Evolutionary conservation across 2,329 filamentous ascomycete genomes (phyloP).

Genomic region (Coniochaeta sp.): DNA sequence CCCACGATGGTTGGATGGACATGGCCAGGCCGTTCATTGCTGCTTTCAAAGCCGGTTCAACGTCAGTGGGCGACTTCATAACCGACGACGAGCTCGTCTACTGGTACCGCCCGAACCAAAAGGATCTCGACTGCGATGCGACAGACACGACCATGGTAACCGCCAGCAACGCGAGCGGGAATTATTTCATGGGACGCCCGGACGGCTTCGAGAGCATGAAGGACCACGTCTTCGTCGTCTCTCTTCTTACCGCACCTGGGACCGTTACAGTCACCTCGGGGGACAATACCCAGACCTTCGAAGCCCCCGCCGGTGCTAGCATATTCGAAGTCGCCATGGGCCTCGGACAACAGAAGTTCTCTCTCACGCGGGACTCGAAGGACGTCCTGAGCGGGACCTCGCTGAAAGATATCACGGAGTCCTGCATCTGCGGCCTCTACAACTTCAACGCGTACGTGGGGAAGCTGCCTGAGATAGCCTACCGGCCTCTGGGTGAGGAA

Average conservation of each 20-base stretch:
- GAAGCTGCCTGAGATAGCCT: conserved; percentile 31
- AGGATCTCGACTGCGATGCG: conserved; percentile 37
- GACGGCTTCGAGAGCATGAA: conserved; percentile 41
- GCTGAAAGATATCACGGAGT: conserved; percentile 39
- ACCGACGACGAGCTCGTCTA: conserved; percentile 42
- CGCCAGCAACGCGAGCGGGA: conserved; percentile 37
- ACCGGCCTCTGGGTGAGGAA: conserved; percentile 27
- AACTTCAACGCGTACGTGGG: conserved; percentile 52
- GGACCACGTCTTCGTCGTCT: conserved; percentile 45
- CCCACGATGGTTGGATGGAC: conserved; percentile 38
- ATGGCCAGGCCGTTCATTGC: conserved; percentile 28
- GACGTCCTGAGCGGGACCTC: conserved; percentile 38
- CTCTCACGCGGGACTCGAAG: conserved; percentile 30
- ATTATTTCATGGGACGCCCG: conserved; percentile 45
- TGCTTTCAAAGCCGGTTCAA: not conserved
- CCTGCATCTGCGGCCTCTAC: conserved; percentile 45
- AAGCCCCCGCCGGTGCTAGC: conserved; percentile 37
- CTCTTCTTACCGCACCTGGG: conserved; percentile 37
- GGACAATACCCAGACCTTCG: conserved; percentile 31
- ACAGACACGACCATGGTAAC: conserved; percentile 42
- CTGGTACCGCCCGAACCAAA: conserved; percentile 47
- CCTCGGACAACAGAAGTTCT: conserved; percentile 38
- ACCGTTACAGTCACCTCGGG: conserved; percentile 39
- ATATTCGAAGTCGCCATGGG: conserved; percentile 38
- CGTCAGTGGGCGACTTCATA: conserved; percentile 25